These are phyloP conservation scores for Fusarium cyanostomum DNA, from an alignment of 2,329 filamentous ascomycete species.

Conservation along the genomic window DNA sequence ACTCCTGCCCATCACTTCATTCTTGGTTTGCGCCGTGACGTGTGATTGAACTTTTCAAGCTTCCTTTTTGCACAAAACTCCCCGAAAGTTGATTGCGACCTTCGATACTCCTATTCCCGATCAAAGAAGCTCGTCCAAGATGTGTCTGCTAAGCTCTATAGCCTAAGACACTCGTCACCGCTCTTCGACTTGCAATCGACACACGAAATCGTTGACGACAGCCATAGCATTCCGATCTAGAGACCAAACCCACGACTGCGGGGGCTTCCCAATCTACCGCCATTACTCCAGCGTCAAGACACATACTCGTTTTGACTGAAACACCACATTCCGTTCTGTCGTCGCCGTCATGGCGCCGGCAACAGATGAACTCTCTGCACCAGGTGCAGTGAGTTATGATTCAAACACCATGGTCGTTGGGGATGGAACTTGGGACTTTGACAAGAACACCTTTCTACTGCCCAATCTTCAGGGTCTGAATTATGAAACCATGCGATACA, in stretches of 20 bases:
- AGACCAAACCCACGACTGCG: constrained; percentile 11
- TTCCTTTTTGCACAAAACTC: constrained; percentile 16
- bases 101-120: constrained; percentile 6
- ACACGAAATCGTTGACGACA: constrained; percentile 15
- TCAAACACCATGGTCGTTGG: constrained; percentile 80
- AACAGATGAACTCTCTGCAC: constrained; percentile 69
- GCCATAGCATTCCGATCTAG: constrained; percentile 22
- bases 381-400: constrained; percentile 77
- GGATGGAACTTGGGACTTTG: constrained; percentile 85
- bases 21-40: constrained; percentile 22
- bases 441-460: constrained; percentile 79
- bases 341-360: constrained; percentile 68
- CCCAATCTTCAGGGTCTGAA: constrained; percentile 81
- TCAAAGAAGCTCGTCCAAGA: constrained; percentile 5
- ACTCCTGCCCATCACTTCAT: constrained; percentile 5
- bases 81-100: neutral
- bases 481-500: constrained; percentile 85
- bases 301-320: constrained; percentile 32
- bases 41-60: constrained; percentile 8
- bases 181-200: constrained; percentile 4
- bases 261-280: neutral
- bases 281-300: constrained; percentile 5
- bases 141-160: constrained; percentile 14
- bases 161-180: constrained; percentile 34
- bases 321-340: constrained; percentile 41